These are phyloP conservation scores for Xylariaceae sp. DNA, from an alignment of 2,329 filamentous ascomycete genomes.

Conservation along the genomic window DNA sequence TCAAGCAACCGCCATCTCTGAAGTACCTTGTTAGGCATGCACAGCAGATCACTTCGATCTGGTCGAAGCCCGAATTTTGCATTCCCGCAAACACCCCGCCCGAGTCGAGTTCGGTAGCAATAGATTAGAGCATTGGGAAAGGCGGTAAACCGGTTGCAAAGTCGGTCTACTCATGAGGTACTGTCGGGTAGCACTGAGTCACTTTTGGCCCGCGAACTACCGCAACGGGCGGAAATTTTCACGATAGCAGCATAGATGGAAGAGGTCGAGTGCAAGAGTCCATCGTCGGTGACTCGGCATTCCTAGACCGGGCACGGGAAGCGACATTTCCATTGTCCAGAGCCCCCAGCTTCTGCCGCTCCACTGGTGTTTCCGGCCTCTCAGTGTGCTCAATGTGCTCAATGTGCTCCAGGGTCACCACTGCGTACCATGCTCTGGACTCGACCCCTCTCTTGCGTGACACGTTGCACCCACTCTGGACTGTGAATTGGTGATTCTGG, in stretches of 20 bases:
- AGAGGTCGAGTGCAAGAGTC: too few species aligned
- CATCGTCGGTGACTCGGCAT: too few species aligned
- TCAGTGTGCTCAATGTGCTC: too few species aligned
- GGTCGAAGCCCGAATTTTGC: too few species aligned
- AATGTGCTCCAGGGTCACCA: neutral
- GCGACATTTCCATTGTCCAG: too few species aligned
- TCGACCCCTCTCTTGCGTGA: slow-evolving; percentile 15
- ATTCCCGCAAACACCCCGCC: too few species aligned
- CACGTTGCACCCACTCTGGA: slow-evolving; percentile 13
- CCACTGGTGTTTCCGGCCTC: neutral
- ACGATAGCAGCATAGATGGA: too few species aligned
- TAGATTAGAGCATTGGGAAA: neutral
- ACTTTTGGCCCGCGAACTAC: neutral
- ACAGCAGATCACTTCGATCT: slow-evolving; percentile 15
- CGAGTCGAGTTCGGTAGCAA: too few species aligned
- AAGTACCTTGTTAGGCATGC: slow-evolving; percentile 13
- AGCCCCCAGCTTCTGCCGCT: neutral
- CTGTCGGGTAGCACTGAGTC: neutral
- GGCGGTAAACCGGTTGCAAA: neutral
- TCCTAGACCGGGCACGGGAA: too few species aligned
- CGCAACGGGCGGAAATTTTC: too few species aligned
- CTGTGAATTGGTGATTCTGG: slow-evolving; percentile 19
- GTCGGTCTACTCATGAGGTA: neutral
- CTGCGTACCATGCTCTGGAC: slow-evolving; percentile 1
- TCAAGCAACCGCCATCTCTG: neutral